Base-by-base conservation (phyloP, 1,284 basidiomycete species). In the Heliocybe sulcata region DNA sequence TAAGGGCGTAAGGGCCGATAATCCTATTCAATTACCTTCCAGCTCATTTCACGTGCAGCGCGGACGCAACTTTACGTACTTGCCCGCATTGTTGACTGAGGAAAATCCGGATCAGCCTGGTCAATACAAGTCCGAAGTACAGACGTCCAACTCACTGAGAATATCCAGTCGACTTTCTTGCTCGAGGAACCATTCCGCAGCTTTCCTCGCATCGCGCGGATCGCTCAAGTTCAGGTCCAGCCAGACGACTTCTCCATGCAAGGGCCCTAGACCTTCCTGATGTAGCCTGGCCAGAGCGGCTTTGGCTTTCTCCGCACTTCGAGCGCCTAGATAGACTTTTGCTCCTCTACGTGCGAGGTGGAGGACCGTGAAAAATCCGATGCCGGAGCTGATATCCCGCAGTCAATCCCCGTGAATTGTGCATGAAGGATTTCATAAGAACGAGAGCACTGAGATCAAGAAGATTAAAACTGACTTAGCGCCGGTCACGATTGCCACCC, bases 261-360 rank as follows among this genome's bases (percentile, higher is more conserved):
- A 61, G 0, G 58, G 56, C n/a, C 45, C 67, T 3, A 71, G 59
- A 0, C 69, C 69, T 49, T 72, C 70, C 3, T 60, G 60, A 33
- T 70, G 58, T n/a, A 76, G 62, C 14, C 63, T 61, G 14, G 63
- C 65, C 11, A 77, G 69, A 3, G 76, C 75, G 0, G 65, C 69
- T 16, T 61, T 65, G 2, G 72, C 77, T 33, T 67, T 71, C 12
- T 65, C 60, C 57, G 76, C 69, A 48, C 63, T 68, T 11, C 76
- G 71, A 2, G 72, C 68, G 2, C 67, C 74, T 25, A 78, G 63
- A 57, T 76, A 78, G 0, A 78, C 72, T 53, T 71, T 77, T 2
- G 74, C 76, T 1, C 77, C 76, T n/a, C 64, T 68, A 1, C 65
- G 64, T 3, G 69, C 72, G 1, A 77, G 69, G 31, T 69, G 65